phyloP scores from a whole-genome alignment of 2,329 filamentous ascomycete species.

The Sporothrix pallida region DNA sequence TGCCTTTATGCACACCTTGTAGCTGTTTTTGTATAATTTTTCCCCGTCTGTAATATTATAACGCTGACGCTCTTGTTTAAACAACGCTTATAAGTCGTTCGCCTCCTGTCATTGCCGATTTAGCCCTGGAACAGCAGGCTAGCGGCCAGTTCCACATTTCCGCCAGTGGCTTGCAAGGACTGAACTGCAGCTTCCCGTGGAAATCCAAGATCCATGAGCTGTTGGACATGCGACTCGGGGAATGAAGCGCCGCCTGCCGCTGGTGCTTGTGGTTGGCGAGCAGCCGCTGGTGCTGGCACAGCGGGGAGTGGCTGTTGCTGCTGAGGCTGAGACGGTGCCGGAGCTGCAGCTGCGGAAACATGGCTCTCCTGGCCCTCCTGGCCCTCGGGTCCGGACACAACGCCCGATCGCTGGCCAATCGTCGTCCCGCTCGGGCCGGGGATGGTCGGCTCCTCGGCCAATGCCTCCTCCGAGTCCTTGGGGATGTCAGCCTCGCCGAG shows the following conservation, averaged over 20 bases:
- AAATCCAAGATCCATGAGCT: slow-evolving; percentile 79
- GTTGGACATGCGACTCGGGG: slow-evolving; percentile 72
- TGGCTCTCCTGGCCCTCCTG: slow-evolving; percentile 27
- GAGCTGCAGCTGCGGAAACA: not conserved
- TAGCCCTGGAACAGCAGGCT: slow-evolving; percentile 69
- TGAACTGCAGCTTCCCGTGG: slow-evolving; percentile 76
- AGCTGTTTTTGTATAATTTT: not conserved
- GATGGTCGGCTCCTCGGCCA: slow-evolving; percentile 80
- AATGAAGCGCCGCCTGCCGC: slow-evolving; percentile 46
- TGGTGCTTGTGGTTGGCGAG: slow-evolving; percentile 37
- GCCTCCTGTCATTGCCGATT: not conserved
- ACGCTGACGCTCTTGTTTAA: not conserved
- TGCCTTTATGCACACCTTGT: not conserved
- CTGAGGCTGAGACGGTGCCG: not conserved
- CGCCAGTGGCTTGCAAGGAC: slow-evolving; percentile 80
- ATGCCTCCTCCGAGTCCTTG: slow-evolving; percentile 75
- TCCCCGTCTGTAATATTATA: not conserved
- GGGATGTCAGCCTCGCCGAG: slow-evolving; percentile 92
- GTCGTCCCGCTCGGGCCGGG: slow-evolving; percentile 86
- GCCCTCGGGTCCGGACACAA: slow-evolving; percentile 61
- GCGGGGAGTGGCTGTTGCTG: slow-evolving; percentile 30
- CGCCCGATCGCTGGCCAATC: slow-evolving; percentile 83
- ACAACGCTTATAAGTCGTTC: not conserved
- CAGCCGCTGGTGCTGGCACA: slow-evolving; percentile 38
- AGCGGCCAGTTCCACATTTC: slow-evolving; percentile 88